These are phyloP conservation scores for Fusarium phyllophilum DNA, from an alignment of 2,329 filamentous ascomycete genomes.

Conservation along the genomic window DNA sequence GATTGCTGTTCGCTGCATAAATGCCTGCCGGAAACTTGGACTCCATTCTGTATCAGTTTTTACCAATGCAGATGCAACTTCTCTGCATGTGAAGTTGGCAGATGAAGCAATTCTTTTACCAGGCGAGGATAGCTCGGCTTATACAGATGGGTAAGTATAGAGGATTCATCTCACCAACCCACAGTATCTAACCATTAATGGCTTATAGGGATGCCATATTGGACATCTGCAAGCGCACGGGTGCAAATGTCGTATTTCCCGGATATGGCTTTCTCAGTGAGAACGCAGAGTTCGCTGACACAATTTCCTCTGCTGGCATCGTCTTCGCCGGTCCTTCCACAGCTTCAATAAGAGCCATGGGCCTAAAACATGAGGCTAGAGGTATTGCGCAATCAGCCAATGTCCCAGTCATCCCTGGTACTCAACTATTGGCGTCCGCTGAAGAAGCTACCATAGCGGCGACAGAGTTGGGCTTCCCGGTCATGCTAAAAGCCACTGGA, in stretches of 20 bases:
- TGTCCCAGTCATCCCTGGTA: not conserved
- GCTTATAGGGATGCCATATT: not conserved
- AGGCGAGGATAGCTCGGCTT: not conserved
- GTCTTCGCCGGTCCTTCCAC: not conserved
- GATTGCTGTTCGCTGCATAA: not conserved
- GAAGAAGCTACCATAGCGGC: not conserved
- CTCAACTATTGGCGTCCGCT: not conserved
- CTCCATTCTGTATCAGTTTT: not conserved
- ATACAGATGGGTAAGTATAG: not conserved
- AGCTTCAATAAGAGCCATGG: not conserved
- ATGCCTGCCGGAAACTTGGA: not conserved
- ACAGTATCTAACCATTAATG: not conserved
- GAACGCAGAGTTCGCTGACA: not conserved
- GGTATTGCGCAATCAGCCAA: not conserved
- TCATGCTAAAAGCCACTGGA: not conserved
- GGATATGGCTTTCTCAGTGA: slow-evolving; percentile 2
- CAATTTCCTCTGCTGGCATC: not conserved
- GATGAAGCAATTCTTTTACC: not conserved
- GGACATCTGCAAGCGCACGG: not conserved
- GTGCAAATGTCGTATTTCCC: not conserved
- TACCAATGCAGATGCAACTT: not conserved
- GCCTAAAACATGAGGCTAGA: not conserved
- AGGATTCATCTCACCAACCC: too few species aligned
- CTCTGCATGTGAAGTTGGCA: not conserved
- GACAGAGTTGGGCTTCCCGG: not conserved